These are phyloP conservation scores for Tricholomella constricta DNA, from an alignment of 768 basidiomycete genomes.

Conservation along the genomic window DNA sequence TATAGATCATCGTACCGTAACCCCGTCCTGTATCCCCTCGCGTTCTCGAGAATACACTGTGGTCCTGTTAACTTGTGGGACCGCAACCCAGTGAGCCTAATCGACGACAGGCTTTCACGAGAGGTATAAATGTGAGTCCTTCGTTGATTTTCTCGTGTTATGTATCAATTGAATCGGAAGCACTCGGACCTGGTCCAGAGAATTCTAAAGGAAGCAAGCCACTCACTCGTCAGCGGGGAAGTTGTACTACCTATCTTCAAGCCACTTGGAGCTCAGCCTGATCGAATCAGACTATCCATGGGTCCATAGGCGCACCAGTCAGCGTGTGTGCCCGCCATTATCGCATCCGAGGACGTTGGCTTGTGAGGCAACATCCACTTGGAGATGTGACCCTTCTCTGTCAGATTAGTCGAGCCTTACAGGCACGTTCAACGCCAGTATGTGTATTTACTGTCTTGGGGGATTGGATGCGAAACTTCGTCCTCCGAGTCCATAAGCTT, in stretches of 20 bases:
- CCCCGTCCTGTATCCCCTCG: no score
- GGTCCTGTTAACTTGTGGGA: no score
- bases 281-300: slow-evolving; percentile 14
- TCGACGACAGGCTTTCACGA: no score
- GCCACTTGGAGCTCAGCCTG: slow-evolving; percentile 11
- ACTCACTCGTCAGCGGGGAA: slow-evolving; percentile 11
- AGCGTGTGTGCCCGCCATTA: slow-evolving; percentile 20
- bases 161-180: slow-evolving; percentile 2
- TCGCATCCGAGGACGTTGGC: slow-evolving; percentile 23
- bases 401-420: slow-evolving; percentile 11
- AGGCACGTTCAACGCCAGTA: not conserved
- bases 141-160: not conserved
- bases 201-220: slow-evolving; percentile 2
- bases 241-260: slow-evolving; percentile 9
- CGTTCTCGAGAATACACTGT: no score
- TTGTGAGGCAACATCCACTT: slow-evolving; percentile 9
- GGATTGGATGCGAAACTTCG: slow-evolving; percentile 4
- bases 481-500: slow-evolving; percentile 8
- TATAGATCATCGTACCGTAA: no score
- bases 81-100: no score
- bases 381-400: slow-evolving; percentile 16
- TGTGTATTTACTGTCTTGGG: slow-evolving; percentile 1
- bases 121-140: not conserved
- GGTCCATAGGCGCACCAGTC: slow-evolving; percentile 7
- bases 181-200: not conserved